These are phyloP conservation scores for Corymbia calophylla DNA, from an alignment of 441 rosid genomes.

Conservation along the genomic window DNA sequence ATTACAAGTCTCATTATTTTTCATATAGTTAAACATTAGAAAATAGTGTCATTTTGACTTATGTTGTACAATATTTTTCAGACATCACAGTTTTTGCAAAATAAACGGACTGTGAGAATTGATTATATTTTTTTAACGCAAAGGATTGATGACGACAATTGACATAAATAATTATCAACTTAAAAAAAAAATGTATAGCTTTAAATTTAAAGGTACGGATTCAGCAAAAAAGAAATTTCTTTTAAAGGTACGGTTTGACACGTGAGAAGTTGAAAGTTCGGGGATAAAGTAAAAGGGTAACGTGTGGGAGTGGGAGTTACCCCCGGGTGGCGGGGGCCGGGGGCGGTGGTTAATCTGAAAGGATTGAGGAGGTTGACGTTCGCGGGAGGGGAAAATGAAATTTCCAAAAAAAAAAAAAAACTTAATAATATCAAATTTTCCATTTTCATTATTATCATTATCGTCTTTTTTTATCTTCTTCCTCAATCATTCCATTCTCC, in stretches of 20 bases:
- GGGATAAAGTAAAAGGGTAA: background rate
- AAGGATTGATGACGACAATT: background rate
- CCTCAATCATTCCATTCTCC: background rate
- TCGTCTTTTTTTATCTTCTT: background rate
- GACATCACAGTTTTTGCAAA: too few species aligned
- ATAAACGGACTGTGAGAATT: background rate
- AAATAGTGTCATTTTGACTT: accelerated
- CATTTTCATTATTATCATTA: background rate
- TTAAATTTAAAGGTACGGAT: too few species aligned
- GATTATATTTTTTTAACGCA: background rate
- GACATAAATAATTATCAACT: background rate
- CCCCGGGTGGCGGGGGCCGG: too few species aligned
- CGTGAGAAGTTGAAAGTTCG: background rate
- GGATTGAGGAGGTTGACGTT: background rate
- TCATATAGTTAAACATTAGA: accelerated
- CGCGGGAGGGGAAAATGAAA: background rate
- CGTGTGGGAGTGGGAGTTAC: background rate
- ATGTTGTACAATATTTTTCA: too few species aligned
- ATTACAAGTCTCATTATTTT: background rate
- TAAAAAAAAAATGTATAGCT: too few species aligned
- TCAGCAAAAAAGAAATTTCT: too few species aligned
- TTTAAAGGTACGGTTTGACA: background rate
- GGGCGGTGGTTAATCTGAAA: background rate
- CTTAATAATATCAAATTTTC: accelerated
- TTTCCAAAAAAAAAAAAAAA: background rate